Evolutionary conservation across 139 green algal species (phyloP), one percentile per base, ranked within the genome.

Genomic region (Picochlorum sp.): DNA sequence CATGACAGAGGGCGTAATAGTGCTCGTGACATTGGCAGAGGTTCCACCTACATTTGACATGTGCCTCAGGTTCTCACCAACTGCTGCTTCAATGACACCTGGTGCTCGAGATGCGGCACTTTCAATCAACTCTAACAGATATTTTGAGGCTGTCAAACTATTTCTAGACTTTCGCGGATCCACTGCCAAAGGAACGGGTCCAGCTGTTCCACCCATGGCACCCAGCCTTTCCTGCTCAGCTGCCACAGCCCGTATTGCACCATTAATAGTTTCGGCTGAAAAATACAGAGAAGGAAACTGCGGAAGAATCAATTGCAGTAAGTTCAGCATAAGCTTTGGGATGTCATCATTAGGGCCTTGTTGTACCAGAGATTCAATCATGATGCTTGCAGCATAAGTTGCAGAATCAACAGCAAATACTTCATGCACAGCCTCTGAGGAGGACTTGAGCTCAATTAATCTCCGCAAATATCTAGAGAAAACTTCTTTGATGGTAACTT

Each of bases 1-100:
- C 38, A 75, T 60, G 49, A 77, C 56, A 21, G 59, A 65, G 20
- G 41, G 57, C 60, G 58, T 67, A 57, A 59, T 71, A 50, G 63
- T 60, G 16, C 45, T 49, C 20, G 50, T 51, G 5, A 65, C 45
- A 20, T 55, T 32, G 23, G 52, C 30, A 21, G 52, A 20, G n/a
- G 9, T 16, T 20, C 61, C 49, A 13, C 61, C 37, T 8, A 24
- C 18, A 45, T 23, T 45, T 23, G 26, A 23, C n/a, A 66, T 24
- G 15, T 38, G 23, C 11, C 61, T n/a, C 28, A 66, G 10, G 15
- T 45, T 38, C 44, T 66, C 61, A 13, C 18, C 28, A 38, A 66
- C 37, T 32, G 20, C 23, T 23, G 61, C 61, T 41, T 66, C 61
- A 56, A 32, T 45, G 9, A 41, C 14, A 15, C 14, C 14, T 16